Evolutionary conservation across 345 rosid genomes (phyloP).

Genomic region (Firmiana major): DNA sequence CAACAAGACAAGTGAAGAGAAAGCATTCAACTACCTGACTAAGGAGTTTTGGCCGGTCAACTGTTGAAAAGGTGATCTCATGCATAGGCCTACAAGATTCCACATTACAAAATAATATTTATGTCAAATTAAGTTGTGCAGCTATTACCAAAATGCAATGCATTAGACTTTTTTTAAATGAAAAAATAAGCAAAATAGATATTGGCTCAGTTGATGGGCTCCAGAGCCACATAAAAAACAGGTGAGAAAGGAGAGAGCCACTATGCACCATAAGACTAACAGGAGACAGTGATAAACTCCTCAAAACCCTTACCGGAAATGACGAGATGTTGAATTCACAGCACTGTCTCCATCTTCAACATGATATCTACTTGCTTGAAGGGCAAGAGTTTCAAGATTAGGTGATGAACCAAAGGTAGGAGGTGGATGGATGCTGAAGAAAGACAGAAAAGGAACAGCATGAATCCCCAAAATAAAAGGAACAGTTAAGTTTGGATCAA

Average conservation of each 20-base stretch:
- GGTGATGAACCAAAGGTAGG: constrained; percentile 95
- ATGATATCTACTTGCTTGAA: constrained; percentile 43
- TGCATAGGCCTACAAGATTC: constrained; percentile 80
- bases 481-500: background rate
- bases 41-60: constrained; percentile 91
- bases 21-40: constrained; percentile 60
- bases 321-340: constrained; percentile 37
- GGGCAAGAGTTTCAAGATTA: constrained; percentile 60
- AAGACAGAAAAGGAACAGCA: constrained; percentile 22
- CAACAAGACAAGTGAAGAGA: constrained; percentile 1
- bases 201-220: background rate
- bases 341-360: constrained; percentile 60
- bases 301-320: constrained; percentile 30
- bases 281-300: constrained; percentile 1
- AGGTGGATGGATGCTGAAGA: constrained; percentile 66
- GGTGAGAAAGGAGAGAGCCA: background rate
- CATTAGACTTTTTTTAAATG: background rate
- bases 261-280: background rate
- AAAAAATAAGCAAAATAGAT: too few species aligned
- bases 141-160: background rate
- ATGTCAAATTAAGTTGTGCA: background rate
- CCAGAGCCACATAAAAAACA: background rate
- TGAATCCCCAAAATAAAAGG: background rate
- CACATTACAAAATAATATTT: background rate
- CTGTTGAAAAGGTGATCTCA: constrained; percentile 93